These are phyloP conservation scores for Didymella segeticola DNA, from an alignment of 2,329 filamentous ascomycete genomes.

Conservation along the genomic window DNA sequence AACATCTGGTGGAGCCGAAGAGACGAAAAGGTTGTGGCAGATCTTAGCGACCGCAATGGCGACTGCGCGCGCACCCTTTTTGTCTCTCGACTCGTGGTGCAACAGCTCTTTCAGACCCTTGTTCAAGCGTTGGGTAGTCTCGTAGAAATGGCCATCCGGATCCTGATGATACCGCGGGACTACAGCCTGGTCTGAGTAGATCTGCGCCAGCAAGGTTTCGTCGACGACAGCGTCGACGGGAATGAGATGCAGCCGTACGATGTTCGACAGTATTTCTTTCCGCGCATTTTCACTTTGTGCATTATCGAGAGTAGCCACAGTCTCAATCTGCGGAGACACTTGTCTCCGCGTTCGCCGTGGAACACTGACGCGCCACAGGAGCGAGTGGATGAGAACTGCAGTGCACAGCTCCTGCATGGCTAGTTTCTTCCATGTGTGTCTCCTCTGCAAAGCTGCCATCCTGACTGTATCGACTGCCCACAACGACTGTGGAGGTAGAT, in stretches of 20 bases:
- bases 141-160: constrained; percentile 44
- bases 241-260: constrained; percentile 21
- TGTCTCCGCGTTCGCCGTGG: constrained; percentile 7
- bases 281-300: constrained; percentile 11
- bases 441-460: constrained; percentile 35
- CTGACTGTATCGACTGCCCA: constrained; percentile 49
- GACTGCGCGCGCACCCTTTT: constrained; percentile 16
- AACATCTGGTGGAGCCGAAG: constrained; percentile 67
- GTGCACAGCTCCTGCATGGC: constrained; percentile 50
- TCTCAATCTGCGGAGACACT: constrained; percentile 32
- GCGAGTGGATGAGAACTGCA: constrained; percentile 48
- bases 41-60: constrained; percentile 45
- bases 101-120: constrained; percentile 34
- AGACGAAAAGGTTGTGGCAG: constrained; percentile 71
- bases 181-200: constrained; percentile 13
- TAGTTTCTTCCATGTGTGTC: constrained; percentile 53
- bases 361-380: constrained; percentile 35
- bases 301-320: constrained; percentile 14
- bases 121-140: constrained; percentile 41
- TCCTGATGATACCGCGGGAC: constrained; percentile 50
- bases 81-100: constrained; percentile 20
- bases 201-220: constrained; percentile 17
- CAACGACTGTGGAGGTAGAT: constrained; percentile 55
- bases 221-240: constrained; percentile 21
- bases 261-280: constrained; percentile 24